Evolutionary conservation across 2,329 filamentous ascomycete species (phyloP).

Genomic region (Alternaria brassicae): DNA sequence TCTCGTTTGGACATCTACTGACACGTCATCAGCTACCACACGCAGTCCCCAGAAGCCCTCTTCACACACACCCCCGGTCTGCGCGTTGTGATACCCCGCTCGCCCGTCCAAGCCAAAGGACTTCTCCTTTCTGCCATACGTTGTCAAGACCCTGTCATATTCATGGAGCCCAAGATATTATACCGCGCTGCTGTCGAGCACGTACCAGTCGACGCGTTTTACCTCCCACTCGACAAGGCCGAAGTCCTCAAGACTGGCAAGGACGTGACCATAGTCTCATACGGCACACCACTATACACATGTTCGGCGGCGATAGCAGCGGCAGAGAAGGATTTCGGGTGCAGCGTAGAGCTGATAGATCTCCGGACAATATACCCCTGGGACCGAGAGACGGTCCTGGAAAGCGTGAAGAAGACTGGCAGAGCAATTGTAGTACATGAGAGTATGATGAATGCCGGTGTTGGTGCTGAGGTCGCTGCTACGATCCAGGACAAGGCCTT

Average conservation of each 20-base stretch:
- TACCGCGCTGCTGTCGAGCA: conserved; percentile 93
- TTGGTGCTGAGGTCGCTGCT: conserved; percentile 88
- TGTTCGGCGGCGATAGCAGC: conserved; percentile 79
- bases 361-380: conserved; percentile 89
- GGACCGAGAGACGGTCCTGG: conserved; percentile 81
- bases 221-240: conserved; percentile 84
- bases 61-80: conserved; percentile 89
- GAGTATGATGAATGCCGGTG: conserved; percentile 86
- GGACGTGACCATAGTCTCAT: conserved; percentile 84
- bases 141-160: conserved; percentile 85
- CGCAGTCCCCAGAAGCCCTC: conserved; percentile 85
- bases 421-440: conserved; percentile 89
- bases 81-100: conserved; percentile 84
- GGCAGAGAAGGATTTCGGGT: conserved; percentile 76
- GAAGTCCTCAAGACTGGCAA: conserved; percentile 82
- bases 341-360: conserved; percentile 85
- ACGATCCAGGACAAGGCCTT: conserved; percentile 90
- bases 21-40: conserved; percentile 68
- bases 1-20: conserved; percentile 4
- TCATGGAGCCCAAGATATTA: conserved; percentile 93
- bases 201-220: conserved; percentile 80
- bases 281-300: conserved; percentile 87
- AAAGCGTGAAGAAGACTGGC: conserved; percentile 87
- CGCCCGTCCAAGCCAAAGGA: conserved; percentile 87
- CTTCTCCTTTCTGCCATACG: conserved; percentile 77